Conservation (phyloP, 345 rosid species). For the Excoecaria cochinchinensis region DNA sequence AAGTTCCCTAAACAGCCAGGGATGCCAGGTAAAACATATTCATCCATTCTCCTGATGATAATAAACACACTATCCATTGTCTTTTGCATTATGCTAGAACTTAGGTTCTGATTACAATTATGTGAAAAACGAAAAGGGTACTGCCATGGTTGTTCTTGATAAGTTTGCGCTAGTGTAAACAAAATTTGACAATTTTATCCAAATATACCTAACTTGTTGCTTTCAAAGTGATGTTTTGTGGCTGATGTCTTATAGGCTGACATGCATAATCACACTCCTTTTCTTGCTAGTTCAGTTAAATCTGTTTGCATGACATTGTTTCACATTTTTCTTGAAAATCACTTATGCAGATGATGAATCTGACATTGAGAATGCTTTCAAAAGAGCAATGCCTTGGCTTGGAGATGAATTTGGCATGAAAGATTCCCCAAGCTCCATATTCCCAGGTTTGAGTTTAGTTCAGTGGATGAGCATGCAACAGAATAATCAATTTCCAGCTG, state of each 20-base stretch:
- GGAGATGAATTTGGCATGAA: constrained; percentile 92
- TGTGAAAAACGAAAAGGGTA: too few relatives aligned
- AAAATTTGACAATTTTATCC: not conserved
- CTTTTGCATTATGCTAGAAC: not conserved
- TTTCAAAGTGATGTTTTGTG: not conserved
- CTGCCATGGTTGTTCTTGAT: not conserved
- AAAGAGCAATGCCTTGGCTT: constrained; percentile 93
- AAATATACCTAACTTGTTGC: not conserved
- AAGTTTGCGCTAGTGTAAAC: not conserved
- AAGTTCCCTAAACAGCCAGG: constrained; percentile 87
- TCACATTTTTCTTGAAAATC: constrained; percentile 9
- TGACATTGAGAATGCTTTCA: constrained; percentile 83
- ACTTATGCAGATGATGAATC: constrained; percentile 73
- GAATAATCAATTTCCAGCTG: constrained; percentile 62
- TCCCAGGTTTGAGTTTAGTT: constrained; percentile 87
- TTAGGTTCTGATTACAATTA: not conserved
- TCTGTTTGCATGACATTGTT: not conserved
- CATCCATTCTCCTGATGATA: not conserved
- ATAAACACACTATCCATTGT: not conserved
- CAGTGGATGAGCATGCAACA: constrained; percentile 99
- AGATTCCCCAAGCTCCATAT: constrained; percentile 68
- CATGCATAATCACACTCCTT: not conserved
- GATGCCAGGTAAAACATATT: constrained; percentile 59
- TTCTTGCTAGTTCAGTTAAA: not conserved
- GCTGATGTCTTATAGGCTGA: not conserved